phyloP scores from a whole-genome alignment of 179 eudicot species.

The Silene coronaria region DNA sequence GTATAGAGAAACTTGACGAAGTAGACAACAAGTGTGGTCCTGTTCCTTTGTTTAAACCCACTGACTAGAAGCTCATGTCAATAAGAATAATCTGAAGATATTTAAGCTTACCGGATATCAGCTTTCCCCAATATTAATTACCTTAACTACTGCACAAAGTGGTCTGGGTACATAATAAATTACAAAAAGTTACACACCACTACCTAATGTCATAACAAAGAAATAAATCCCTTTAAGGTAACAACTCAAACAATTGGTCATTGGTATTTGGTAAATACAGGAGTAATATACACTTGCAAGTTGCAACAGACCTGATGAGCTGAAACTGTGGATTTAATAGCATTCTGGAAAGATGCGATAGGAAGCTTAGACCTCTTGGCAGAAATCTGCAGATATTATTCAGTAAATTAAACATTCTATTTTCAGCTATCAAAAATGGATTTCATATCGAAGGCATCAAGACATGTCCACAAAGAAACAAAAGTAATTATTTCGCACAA shows the following conservation, averaged over 20 bases:
- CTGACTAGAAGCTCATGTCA: background rate
- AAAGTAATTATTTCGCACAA: background rate
- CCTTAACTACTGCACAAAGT: background rate
- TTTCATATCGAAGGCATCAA: background rate
- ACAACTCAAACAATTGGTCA: background rate
- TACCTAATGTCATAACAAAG: background rate
- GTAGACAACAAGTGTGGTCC: background rate
- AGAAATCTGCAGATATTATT: slow-evolving; percentile 41
- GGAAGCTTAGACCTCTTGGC: slow-evolving; percentile 75
- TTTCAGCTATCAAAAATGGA: background rate
- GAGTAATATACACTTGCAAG: background rate
- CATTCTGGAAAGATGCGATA: slow-evolving; percentile 67
- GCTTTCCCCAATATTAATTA: background rate
- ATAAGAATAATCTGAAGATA: background rate
- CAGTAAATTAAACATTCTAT: background rate
- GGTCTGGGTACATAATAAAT: background rate
- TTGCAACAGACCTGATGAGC: slow-evolving; percentile 58
- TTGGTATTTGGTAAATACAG: background rate
- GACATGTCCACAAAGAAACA: background rate
- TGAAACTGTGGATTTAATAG: slow-evolving; percentile 52
- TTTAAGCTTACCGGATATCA: too few relatives aligned
- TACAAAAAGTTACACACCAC: background rate
- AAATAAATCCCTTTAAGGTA: background rate
- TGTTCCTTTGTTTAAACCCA: background rate
- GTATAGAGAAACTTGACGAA: background rate